Evolutionary conservation across 2,329 filamentous ascomycete species (phyloP).

Genomic region (Botrytis paeoniae): DNA sequence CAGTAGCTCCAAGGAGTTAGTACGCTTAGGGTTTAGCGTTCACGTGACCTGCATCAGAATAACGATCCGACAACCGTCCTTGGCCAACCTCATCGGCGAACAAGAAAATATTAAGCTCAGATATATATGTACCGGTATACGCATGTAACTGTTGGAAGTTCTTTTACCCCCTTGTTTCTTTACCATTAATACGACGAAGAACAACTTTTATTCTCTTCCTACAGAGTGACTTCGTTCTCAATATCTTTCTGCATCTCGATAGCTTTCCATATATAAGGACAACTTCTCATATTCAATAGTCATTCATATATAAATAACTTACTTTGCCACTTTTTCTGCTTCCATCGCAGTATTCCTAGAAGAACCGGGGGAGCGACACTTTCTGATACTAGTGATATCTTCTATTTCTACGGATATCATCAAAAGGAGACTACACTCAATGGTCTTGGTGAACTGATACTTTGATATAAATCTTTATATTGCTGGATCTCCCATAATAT

Average conservation of each 20-base stretch:
- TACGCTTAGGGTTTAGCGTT: not conserved
- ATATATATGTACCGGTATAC: too few species aligned
- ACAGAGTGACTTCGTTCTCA: not conserved
- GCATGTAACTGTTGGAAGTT: not conserved
- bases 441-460: not conserved
- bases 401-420: not conserved
- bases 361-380: too few species aligned
- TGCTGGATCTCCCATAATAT: not conserved
- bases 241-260: not conserved
- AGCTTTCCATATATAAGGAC: not conserved
- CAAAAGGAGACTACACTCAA: not conserved
- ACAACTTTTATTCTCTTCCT: not conserved
- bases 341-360: not conserved
- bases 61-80: not conserved
- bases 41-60: not conserved
- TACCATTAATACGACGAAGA: not conserved
- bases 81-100: not conserved
- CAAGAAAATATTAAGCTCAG: not conserved
- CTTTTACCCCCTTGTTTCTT: not conserved
- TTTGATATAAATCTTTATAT: not conserved
- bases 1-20: conserved; percentile 6
- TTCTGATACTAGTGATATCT: not conserved
- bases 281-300: not conserved
- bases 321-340: not conserved
- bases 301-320: not conserved